Conservation (phyloP, 228 moss, liverwort and hornwort species). For the Sphagnum magellanicum region DNA sequence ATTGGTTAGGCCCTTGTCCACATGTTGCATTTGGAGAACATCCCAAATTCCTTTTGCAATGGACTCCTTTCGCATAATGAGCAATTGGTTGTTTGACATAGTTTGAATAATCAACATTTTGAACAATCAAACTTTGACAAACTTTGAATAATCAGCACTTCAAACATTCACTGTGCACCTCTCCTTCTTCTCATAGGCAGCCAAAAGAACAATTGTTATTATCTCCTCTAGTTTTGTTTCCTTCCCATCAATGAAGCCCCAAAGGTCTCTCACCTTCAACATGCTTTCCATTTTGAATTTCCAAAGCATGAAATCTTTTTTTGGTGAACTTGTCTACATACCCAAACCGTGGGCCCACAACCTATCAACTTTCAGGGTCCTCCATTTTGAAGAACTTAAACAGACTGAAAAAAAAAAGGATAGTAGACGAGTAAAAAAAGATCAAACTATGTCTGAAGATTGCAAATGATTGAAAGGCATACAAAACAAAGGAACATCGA, state of each 20-base stretch:
- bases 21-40: neutral
- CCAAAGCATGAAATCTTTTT: neutral
- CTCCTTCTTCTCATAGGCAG: neutral
- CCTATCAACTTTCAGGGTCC: neutral
- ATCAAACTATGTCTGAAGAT: neutral
- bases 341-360: neutral
- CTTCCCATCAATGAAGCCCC: neutral
- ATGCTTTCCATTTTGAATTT: neutral
- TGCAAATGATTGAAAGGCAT: neutral
- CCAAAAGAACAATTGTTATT: neutral
- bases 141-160: neutral
- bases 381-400: neutral
- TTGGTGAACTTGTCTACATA: neutral
- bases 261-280: neutral
- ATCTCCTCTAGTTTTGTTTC: neutral
- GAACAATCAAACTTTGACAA: neutral
- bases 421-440: neutral
- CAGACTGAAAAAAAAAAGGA: neutral
- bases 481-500: neutral
- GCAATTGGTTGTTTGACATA: neutral
- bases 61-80: neutral
- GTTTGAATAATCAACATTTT: neutral
- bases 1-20: neutral
- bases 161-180: neutral
- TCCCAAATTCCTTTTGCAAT: neutral